Base-by-base conservation (phyloP, 2,329 filamentous ascomycete genomes). In the Trichophyton rubrum region DNA sequence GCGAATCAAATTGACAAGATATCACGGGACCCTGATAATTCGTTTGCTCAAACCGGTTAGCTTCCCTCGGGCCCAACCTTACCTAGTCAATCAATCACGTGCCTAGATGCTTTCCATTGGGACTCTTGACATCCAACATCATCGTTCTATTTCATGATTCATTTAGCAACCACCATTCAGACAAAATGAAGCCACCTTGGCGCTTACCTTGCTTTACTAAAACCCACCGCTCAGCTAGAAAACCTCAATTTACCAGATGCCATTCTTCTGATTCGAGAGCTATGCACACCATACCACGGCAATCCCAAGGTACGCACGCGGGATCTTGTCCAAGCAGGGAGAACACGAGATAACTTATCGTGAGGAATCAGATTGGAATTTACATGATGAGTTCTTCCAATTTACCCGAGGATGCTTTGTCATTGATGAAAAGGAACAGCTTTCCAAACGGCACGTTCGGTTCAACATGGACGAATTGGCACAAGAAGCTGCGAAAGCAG, bases 401-500 rank as follows among this genome's bases (percentile, higher is more conserved):
- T 62, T 58, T 27, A 62, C 61, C 17, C 61, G 59, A 15, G 61
- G 61, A 27, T 59, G 61, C 6, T 60, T 62, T 38, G 35, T 60
- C 17, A 24, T 55, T 4, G 33, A 62, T n/a, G 61, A 62, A 40
- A 17, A 47, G 30, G 13, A 55, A n/a, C 51, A 62, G 15, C 43
- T 62, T 7, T 38, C 58, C 0, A 45, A 56, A 20, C 55, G 62
- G 30, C 51, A 33, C 8, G 59, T 61, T 5, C 20, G 11, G 9
- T 75, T 75, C 63, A 68, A 75, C 64, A 67, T 75, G 2, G 20
- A 67, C 38, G 69, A 68, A 58, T 68, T 76, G 17, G 62, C 70
- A 58, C 51, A 65, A 20, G 62, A 71, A 47, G 72, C 70, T 24
- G 68, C 68, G 38, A 60, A 65, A 47, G 66, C 65, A 58, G 62